Base-by-base conservation (phyloP, 192 early-diverging fungal genomes). In the Phlyctochytrium planicorne region DNA sequence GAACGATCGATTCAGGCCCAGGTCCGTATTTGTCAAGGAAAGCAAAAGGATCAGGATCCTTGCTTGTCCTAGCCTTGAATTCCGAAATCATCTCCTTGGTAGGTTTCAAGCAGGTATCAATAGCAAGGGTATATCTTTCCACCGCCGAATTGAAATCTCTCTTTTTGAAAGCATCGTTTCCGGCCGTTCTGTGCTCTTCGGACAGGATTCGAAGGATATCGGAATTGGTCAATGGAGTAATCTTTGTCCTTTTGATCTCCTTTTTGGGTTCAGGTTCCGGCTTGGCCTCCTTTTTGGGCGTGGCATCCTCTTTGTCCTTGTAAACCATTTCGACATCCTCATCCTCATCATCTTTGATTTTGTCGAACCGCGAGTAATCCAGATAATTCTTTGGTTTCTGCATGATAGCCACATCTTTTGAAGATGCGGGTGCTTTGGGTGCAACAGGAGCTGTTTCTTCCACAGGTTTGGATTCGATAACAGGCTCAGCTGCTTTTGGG, bases 331-430 rank as follows among this genome's bases (percentile, higher is more conserved):
- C 32, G 30, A 60, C 59, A 29, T 30, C n/a, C 1, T 68, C 67
- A 27, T 68, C 59, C 1, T 30, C 1, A 10, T 50, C 65, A 31
- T 66, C 67, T 0, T 6, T 53, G 34, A 68, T 68, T 10, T 62
- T 34, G 23, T 68, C 67, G 35, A 68, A 68, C 17, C 67, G 57
- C 14, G 67, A 68, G 40, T 68, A 68, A 31, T 68, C 67, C 20
- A 68, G 34, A 68, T 37, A 31, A 20, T 53, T 68, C 50, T 62
- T 68, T 2, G 59, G 59, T 20, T 29, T 27, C 40, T 65, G 20
- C 6, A 20, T 20, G 10, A 47, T 20, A 20, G 40, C 6, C 10
- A 47, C 40, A 47, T 47, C 40, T 47, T 6, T 20, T 20, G 40
- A 47, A 14, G 40, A 47, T 14, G 6, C 40, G 6, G 6, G 10